Conservation (phyloP, 2,329 filamentous ascomycete genomes). For the Fusarium sp. region DNA sequence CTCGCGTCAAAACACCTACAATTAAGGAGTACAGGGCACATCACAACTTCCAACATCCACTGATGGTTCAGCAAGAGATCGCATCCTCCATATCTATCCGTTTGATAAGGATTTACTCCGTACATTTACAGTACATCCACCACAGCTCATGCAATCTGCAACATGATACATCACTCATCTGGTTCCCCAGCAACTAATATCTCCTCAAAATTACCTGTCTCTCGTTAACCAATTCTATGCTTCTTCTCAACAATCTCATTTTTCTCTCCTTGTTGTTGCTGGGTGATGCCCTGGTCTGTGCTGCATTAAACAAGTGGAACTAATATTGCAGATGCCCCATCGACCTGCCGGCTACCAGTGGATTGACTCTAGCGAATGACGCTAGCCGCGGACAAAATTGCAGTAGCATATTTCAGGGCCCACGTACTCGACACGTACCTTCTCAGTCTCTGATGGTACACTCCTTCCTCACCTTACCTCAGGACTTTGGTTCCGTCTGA, state of each 20-base stretch:
- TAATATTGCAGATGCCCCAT: slow-evolving; percentile 46
- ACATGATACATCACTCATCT: neutral
- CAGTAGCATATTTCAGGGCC: slow-evolving; percentile 30
- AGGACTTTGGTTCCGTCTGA: neutral
- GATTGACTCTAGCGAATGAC: slow-evolving; percentile 33
- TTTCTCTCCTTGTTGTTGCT: slow-evolving; percentile 40
- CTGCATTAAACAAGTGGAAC: slow-evolving; percentile 47
- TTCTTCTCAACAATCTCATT: slow-evolving; percentile 11
- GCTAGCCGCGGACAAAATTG: slow-evolving; percentile 40
- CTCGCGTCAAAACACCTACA: slow-evolving; percentile 28
- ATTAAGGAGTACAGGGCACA: slow-evolving; percentile 17
- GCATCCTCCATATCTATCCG: neutral
- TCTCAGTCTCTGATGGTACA: slow-evolving; percentile 16
- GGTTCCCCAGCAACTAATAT: slow-evolving; percentile 24
- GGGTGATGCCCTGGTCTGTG: slow-evolving; percentile 45
- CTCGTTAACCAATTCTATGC: slow-evolving; percentile 9
- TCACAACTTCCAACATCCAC: slow-evolving; percentile 2
- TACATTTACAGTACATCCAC: neutral
- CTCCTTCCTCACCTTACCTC: neutral
- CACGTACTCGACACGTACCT: slow-evolving; percentile 38
- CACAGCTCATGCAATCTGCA: neutral
- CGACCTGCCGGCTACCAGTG: slow-evolving; percentile 36
- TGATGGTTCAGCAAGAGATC: neutral
- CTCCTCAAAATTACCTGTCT: slow-evolving; percentile 3
- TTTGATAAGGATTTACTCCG: neutral